Conservation (phyloP, 2,329 filamentous ascomycete genomes). For the Cladosporium sp. region DNA sequence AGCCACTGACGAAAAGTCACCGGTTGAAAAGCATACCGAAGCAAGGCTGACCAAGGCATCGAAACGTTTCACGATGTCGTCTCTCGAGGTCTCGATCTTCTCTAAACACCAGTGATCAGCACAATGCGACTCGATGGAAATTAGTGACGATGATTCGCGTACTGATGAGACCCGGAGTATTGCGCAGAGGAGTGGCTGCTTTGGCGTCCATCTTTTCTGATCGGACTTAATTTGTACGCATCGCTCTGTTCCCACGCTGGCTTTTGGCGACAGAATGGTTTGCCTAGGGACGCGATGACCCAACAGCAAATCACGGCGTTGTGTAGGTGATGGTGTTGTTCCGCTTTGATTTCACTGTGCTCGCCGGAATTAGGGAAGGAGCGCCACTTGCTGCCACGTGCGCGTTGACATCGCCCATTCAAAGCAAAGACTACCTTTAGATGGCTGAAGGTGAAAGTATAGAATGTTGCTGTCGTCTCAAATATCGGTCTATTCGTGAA, state of each 20-base stretch:
- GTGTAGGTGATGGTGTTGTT: conserved; percentile 11
- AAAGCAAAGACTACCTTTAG: not conserved
- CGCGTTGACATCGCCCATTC: not conserved
- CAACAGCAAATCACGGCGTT: not conserved
- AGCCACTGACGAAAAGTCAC: not conserved
- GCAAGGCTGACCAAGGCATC: conserved; percentile 58
- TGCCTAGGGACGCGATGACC: not conserved
- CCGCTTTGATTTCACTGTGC: conserved; percentile 5
- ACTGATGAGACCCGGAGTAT: conserved; percentile 45
- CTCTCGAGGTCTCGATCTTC: conserved; percentile 44
- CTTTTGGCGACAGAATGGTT: not conserved
- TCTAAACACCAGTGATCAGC: conserved; percentile 29
- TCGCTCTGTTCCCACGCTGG: not conserved
- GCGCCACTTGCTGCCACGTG: conserved; percentile 16
- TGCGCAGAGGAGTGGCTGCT: conserved; percentile 36
- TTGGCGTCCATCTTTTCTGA: conserved; percentile 18
- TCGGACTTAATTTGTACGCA: not conserved
- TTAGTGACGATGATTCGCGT: conserved; percentile 1
- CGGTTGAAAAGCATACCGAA: conserved; percentile 42
- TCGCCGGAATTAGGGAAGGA: not conserved
- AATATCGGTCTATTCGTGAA: not conserved
- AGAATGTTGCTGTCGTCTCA: not conserved
- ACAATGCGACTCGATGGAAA: not conserved
- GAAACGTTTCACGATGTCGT: conserved; percentile 53
- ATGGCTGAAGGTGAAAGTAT: not conserved